Conservation (phyloP, 2,329 filamentous ascomycete genomes). For the Aureobasidium mangrovei region DNA sequence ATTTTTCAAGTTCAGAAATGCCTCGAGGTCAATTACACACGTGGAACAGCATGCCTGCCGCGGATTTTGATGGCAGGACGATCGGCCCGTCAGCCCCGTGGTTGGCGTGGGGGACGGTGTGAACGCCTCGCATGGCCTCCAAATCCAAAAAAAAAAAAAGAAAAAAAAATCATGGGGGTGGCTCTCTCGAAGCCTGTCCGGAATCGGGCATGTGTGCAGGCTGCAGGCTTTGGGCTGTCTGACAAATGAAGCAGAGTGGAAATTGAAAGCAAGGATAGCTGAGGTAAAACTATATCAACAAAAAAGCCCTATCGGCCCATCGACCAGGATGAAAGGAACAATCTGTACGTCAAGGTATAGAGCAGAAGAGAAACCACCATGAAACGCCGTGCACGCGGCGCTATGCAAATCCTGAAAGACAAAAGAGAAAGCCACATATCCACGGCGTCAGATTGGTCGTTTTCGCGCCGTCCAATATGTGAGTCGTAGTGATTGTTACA, state of each 20-base stretch:
- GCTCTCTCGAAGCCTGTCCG: neutral
- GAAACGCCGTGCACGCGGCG: slow-evolving; percentile 12
- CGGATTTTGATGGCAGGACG: neutral
- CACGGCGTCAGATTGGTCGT: neutral
- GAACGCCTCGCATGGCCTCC: neutral
- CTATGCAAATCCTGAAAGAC: neutral
- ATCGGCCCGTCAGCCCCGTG: neutral
- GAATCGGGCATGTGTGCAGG: neutral
- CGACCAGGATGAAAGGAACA: neutral
- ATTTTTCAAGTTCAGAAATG: too few relatives aligned
- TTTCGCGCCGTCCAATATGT: neutral
- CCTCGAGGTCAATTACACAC: neutral
- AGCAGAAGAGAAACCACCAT: neutral
- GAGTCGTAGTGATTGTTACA: neutral
- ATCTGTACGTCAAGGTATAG: slow-evolving; percentile 10
- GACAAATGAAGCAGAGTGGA: neutral
- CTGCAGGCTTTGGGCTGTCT: too few relatives aligned
- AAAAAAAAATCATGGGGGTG: neutral
- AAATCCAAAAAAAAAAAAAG: neutral
- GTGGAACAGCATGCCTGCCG: neutral
- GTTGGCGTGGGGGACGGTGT: slow-evolving; percentile 3
- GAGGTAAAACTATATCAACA: neutral
- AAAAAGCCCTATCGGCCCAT: neutral
- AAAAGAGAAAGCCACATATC: neutral
- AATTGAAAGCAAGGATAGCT: neutral